Conservation (phyloP, 306 rosid species). For the Gastrolobium bilobum region DNA sequence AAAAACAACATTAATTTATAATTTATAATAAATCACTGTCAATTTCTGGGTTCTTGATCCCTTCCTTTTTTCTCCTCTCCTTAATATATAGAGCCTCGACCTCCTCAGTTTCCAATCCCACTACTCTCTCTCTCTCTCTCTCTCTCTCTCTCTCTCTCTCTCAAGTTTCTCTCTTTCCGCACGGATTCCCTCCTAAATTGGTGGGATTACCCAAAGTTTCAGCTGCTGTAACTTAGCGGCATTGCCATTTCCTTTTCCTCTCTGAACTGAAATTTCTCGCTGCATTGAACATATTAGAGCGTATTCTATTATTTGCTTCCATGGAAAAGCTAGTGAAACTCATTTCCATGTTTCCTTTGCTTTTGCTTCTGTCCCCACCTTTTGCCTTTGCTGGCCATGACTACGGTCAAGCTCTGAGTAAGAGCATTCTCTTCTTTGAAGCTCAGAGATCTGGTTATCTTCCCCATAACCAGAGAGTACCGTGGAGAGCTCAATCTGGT, state of each 20-base stretch:
- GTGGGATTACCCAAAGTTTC: conserved; percentile 57
- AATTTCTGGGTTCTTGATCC: conserved; percentile 53
- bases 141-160: neutral
- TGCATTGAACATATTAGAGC: neutral
- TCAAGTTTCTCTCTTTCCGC: conserved; percentile 28
- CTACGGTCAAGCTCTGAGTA: conserved; percentile 83
- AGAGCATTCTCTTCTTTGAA: conserved; percentile 93
- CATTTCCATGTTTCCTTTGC: conserved; percentile 54
- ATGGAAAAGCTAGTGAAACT: conserved; percentile 64
- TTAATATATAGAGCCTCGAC: conserved; percentile 68
- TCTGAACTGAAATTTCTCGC: neutral
- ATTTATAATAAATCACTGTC: conserved; percentile 31
- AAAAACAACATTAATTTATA: neutral
- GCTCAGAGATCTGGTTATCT: conserved; percentile 97
- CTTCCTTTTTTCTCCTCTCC: conserved; percentile 51
- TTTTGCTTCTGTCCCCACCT: conserved; percentile 56
- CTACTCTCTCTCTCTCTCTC: conserved; percentile 29
- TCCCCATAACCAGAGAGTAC: conserved; percentile 85
- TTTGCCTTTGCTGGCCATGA: conserved; percentile 74
- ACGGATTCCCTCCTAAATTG: conserved; percentile 35
- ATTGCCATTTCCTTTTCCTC: conserved; percentile 48
- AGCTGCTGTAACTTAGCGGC: conserved; percentile 47
- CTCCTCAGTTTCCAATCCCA: conserved; percentile 63
- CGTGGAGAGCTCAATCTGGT: conserved; percentile 92
- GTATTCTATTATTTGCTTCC: neutral